Evolutionary conservation across 2,329 filamentous ascomycete genomes (phyloP).

Genomic region (Fusarium beomiforme): DNA sequence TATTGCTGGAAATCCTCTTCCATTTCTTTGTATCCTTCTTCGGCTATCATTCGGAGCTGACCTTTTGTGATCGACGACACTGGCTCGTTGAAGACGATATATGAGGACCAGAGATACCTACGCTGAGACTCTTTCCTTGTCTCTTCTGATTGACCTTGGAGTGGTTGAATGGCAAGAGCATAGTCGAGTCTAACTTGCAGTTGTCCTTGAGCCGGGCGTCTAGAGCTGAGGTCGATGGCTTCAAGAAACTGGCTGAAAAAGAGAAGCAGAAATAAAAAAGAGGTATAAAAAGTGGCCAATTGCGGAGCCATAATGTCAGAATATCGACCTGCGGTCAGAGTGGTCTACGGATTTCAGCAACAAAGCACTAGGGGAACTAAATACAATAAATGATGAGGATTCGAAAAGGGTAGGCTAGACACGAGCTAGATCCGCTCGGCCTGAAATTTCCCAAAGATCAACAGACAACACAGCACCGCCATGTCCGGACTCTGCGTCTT

Average conservation of each 20-base stretch:
- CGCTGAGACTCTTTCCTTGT: background rate
- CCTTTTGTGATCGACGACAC: background rate
- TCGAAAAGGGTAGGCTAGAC: too few relatives aligned
- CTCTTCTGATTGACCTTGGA: background rate
- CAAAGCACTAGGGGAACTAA: background rate
- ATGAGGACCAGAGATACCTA: background rate
- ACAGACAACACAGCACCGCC: background rate
- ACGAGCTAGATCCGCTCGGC: too few relatives aligned
- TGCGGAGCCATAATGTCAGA: background rate
- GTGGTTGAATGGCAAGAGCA: background rate
- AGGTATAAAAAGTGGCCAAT: background rate
- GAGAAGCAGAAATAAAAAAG: background rate
- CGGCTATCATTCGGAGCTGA: background rate
- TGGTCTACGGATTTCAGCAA: background rate
- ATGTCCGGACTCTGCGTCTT: background rate
- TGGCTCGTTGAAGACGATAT: background rate
- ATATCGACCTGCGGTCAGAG: background rate
- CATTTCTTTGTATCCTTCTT: background rate
- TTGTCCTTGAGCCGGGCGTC: background rate
- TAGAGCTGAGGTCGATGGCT: background rate
- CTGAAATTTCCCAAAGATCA: too few relatives aligned
- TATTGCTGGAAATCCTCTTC: background rate
- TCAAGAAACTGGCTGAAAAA: background rate
- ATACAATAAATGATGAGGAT: background rate
- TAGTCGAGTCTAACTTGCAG: background rate